phyloP scores from a whole-genome alignment of 2,329 filamentous ascomycete genomes.

The Exophiala dermatitidis region DNA sequence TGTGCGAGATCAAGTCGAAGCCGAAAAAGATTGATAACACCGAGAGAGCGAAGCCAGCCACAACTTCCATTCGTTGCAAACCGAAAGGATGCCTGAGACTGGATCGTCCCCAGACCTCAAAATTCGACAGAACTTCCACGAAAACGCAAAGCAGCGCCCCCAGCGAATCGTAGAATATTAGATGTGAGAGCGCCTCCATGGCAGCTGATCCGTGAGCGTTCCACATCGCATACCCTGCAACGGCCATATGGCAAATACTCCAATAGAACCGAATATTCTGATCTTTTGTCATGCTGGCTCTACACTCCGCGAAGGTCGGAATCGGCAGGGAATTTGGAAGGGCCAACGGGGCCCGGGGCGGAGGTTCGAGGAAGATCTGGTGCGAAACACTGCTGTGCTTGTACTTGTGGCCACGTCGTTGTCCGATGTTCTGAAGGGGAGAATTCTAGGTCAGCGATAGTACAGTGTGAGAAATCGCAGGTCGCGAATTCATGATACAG shows the following conservation, averaged over 20 bases:
- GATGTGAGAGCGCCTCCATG: conserved; percentile 83
- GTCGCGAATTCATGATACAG: not conserved
- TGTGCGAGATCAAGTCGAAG: conserved; percentile 89
- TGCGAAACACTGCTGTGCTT: conserved; percentile 95
- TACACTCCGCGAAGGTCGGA: conserved; percentile 80
- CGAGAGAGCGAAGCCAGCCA: conserved; percentile 92
- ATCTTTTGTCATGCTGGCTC: conserved; percentile 80
- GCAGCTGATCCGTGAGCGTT: conserved; percentile 78
- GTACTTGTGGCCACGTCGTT: conserved; percentile 92
- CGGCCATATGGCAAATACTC: conserved; percentile 79
- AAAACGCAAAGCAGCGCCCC: conserved; percentile 85
- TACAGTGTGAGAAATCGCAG: not conserved
- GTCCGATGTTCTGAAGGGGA: conserved; percentile 65
- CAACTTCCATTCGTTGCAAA: conserved; percentile 83
- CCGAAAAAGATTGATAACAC: conserved; percentile 97
- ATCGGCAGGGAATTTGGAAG: conserved; percentile 87
- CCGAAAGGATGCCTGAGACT: conserved; percentile 90
- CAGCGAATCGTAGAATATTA: conserved; percentile 91
- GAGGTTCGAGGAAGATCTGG: conserved; percentile 92
- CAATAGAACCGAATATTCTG: conserved; percentile 78
- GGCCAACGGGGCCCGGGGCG: conserved; percentile 74
- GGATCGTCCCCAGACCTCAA: conserved; percentile 92
- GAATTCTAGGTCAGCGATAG: conserved; percentile 23
- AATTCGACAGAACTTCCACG: conserved; percentile 90
- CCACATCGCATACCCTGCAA: conserved; percentile 80